These are phyloP conservation scores for Trypanosoma melophagium DNA, from an alignment of 208 protist species.

Conservation along the genomic window DNA sequence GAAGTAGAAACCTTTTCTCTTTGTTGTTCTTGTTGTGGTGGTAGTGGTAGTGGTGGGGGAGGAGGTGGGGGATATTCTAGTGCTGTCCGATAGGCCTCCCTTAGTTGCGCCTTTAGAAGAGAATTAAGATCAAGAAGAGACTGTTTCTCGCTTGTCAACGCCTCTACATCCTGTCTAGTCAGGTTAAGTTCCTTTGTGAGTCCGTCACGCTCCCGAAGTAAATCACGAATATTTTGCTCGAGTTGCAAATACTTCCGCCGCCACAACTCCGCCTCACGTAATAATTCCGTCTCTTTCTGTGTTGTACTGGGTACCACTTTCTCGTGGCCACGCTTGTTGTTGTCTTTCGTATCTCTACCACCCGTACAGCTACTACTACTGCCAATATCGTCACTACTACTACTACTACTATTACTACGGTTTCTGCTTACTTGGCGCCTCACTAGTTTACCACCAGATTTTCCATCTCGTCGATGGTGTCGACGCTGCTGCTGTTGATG, in stretches of 20 bases:
- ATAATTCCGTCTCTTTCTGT: slow-evolving; percentile 16
- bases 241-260: slow-evolving; percentile 71
- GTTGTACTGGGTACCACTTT: background rate
- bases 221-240: slow-evolving; percentile 62
- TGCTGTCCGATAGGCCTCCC: slow-evolving; percentile 70
- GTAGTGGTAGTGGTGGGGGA: slow-evolving; percentile 7
- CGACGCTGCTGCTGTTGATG: no score
- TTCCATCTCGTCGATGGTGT: no score
- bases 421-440: slow-evolving; percentile 20
- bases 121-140: slow-evolving; percentile 84
- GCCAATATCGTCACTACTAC: slow-evolving; percentile 10
- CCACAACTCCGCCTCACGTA: slow-evolving; percentile 79
- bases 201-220: slow-evolving; percentile 71
- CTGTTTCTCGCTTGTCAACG: slow-evolving; percentile 66
- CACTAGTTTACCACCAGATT: background rate
- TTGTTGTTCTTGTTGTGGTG: slow-evolving; percentile 6
- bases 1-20: background rate
- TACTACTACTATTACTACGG: slow-evolving; percentile 19
- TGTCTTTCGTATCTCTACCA: background rate
- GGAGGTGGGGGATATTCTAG: slow-evolving; percentile 20
- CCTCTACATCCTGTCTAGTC: slow-evolving; percentile 44
- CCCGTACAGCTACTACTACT: background rate
- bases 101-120: slow-evolving; percentile 82
- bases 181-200: slow-evolving; percentile 48
- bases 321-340: background rate